Evolutionary conservation across 805 yeast genomes (phyloP).

Genomic region (Pichia insulana): DNA sequence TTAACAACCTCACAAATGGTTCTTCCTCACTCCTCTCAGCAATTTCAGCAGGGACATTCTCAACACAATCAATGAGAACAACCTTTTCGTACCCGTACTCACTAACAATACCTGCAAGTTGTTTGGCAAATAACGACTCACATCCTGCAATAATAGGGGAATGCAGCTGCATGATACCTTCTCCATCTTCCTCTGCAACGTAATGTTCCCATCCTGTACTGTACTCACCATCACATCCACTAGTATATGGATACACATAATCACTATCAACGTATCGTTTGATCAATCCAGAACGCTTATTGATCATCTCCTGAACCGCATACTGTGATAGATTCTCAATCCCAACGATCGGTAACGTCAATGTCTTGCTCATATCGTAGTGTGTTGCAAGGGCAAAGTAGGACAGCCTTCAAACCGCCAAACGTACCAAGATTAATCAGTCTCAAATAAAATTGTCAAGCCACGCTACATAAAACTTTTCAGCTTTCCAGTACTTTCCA

Average conservation of each 20-base stretch:
- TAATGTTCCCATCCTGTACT: constrained; percentile 8
- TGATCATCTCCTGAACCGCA: constrained; percentile 25
- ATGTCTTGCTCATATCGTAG: constrained; percentile 22
- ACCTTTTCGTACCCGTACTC: constrained; percentile 1
- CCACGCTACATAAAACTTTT: too few relatives aligned
- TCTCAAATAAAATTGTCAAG: too few relatives aligned
- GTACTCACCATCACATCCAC: constrained; percentile 21
- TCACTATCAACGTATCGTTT: constrained; percentile 43
- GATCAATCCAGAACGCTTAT: background rate
- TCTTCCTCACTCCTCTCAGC: background rate
- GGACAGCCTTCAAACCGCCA: too few relatives aligned
- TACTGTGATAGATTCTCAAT: constrained; percentile 86
- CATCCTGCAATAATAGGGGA: constrained; percentile 13
- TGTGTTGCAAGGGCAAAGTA: too few relatives aligned
- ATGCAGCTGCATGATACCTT: constrained; percentile 9
- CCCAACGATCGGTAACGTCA: constrained; percentile 75
- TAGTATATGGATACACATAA: constrained; percentile 70
- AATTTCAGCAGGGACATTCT: constrained; percentile 8
- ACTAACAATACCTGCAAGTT: background rate
- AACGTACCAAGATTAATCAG: too few relatives aligned
- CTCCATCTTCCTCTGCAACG: background rate
- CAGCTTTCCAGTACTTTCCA: too few relatives aligned
- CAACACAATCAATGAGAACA: constrained; percentile 8
- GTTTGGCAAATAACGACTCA: constrained; percentile 9
- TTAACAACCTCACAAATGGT: background rate